Evolutionary conservation across 2,329 filamentous ascomycete species (phyloP).

Genomic region (Diaporthe velutina): DNA sequence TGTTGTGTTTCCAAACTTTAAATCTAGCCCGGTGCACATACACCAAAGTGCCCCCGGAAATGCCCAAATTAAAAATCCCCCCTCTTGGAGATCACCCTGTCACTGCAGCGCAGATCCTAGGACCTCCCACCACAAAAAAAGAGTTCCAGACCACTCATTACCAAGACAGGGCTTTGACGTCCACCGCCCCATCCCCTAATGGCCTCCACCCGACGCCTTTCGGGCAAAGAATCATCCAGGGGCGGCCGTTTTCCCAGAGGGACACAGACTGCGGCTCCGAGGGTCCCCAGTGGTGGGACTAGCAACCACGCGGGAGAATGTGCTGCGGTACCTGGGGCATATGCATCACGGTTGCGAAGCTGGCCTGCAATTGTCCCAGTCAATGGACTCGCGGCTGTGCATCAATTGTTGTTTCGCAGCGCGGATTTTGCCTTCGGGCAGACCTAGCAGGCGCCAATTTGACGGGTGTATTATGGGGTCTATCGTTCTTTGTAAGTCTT

Average conservation of each 20-base stretch:
- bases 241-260: neutral
- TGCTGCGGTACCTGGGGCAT: constrained; percentile 17
- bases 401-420: neutral
- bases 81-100: neutral
- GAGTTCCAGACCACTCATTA: constrained; percentile 2
- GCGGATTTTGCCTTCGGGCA: neutral
- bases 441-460: neutral
- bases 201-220: constrained; percentile 10
- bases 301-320: neutral
- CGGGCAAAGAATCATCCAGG: neutral
- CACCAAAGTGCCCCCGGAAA: neutral
- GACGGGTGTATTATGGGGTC: constrained; percentile 12
- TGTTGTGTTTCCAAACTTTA: neutral
- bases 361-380: neutral
- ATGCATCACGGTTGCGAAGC: constrained; percentile 15
- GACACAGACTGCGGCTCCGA: neutral
- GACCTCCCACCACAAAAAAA: neutral
- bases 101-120: constrained; percentile 32
- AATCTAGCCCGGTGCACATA: neutral
- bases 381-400: neutral
- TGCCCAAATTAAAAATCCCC: neutral
- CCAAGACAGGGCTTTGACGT: constrained; percentile 25
- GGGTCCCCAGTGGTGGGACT: neutral
- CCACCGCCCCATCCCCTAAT: neutral
- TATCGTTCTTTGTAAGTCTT: constrained; percentile 8